Evolutionary conservation across 1,284 basidiomycete genomes (phyloP).

Genomic region (Moniliophthora roreri): DNA sequence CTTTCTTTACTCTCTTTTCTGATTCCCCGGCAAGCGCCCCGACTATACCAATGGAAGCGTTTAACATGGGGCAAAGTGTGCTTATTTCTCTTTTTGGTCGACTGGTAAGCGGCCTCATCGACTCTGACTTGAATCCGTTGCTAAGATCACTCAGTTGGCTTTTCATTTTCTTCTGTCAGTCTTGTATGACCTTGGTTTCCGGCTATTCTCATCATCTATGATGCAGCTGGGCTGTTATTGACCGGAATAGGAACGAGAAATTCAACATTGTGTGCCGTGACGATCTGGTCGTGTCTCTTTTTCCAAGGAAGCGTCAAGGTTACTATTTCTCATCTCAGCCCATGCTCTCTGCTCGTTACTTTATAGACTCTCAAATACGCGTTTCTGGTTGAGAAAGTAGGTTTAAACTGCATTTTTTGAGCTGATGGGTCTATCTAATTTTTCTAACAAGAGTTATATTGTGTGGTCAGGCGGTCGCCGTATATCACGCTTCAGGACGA

Average conservation of each 20-base stretch:
- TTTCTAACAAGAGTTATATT: not conserved
- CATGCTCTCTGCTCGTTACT: no score
- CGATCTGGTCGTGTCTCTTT: not conserved
- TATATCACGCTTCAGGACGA: not conserved
- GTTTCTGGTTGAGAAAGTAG: conserved; percentile 11
- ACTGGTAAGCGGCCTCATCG: not conserved
- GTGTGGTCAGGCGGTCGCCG: not conserved
- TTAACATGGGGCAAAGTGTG: conserved; percentile 1
- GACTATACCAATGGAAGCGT: not conserved
- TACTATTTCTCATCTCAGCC: no score
- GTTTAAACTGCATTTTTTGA: not conserved
- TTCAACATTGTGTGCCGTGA: not conserved
- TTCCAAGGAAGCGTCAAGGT: conserved; percentile 2
- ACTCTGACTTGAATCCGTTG: no score
- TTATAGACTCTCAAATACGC: conserved; percentile 10
- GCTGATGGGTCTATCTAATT: not conserved
- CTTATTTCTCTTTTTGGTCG: not conserved
- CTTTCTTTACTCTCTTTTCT: not conserved
- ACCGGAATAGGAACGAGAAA: not conserved
- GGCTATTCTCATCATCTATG: not conserved
- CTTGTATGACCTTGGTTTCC: not conserved
- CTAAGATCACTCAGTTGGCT: not conserved
- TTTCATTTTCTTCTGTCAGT: not conserved
- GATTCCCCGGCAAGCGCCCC: not conserved
- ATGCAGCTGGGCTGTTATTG: not conserved